Base-by-base conservation (phyloP, 257 asterid genomes). In the Jacaranda mimosifolia region DNA sequence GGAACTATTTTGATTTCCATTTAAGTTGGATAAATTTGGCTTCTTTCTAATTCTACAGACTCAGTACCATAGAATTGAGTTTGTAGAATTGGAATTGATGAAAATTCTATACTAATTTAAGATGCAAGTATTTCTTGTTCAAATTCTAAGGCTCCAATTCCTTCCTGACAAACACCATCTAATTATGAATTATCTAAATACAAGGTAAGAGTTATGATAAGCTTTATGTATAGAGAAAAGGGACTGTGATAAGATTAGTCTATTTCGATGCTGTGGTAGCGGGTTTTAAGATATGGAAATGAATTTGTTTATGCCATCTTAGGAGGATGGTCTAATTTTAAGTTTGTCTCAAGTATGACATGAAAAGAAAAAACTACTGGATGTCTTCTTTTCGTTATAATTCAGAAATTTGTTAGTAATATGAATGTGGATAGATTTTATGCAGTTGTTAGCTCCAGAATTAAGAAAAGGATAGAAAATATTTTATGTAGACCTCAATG, bases 401-500 rank as follows among this genome's bases (percentile, higher is more conserved):
- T 53, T 53, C 46, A 35, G 13, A 17, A 10, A 12, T 56, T 39
- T 39, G 21, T 52, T 13, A 63, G 9, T 8, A 7, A 11, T 63
- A 32, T 26, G 74, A 10, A 65, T 8, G 18, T 75, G 57, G 57
- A 68, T 57, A 51, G 32, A 35, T 55, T 60, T 43, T 66, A 49
- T 66, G 60, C 18, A 36, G 72, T 18, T 7, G 18, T 49, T 56
- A 52, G 46, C 43, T 52, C 12, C 17, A 52, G 48, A 48, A 45
- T 38, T 53, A 18, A 51, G 63, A 35, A 46, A 43, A 19, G 5
- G 42, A 55, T 45, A 13, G 56, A 56, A 63, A 48, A 18, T 26
- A 42, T 49, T 32, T 68, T 21, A 49, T 72, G 63, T 51, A 7
- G 46, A 77, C 60, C 40, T 40, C 62, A 45, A 67, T 78, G 84